phyloP scores from a whole-genome alignment of 257 asterid genomes.

The Orobanche coerulescens region DNA sequence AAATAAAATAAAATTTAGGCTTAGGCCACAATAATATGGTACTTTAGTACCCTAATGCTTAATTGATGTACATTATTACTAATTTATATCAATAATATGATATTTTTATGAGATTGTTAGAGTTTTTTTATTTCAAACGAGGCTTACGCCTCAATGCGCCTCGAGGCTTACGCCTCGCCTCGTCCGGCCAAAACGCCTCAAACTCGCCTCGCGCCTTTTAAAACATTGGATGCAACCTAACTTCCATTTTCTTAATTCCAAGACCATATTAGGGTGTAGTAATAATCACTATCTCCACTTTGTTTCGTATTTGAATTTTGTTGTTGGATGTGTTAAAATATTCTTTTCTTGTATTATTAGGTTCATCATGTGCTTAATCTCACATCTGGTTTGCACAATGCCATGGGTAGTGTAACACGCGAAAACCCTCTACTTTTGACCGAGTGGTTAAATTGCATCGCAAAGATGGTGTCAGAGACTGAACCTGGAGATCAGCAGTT shows the following conservation, averaged over 20 bases:
- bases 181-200: too few species aligned
- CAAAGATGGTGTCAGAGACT: conserved; percentile 54
- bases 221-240: too few species aligned
- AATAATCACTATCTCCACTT: conserved; percentile 11
- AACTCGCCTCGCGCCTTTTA: too few species aligned
- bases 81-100: too few species aligned
- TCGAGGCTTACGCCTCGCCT: too few species aligned
- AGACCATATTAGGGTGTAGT: conserved; percentile 4
- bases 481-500: conserved; percentile 71
- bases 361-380: conserved; percentile 98
- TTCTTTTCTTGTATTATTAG: conserved; percentile 30
- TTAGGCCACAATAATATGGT: too few species aligned
- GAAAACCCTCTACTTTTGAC: conserved; percentile 66
- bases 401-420: conserved; percentile 49
- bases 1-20: too few species aligned
- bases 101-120: too few species aligned
- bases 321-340: neutral
- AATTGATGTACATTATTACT: too few species aligned
- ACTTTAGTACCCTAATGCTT: too few species aligned
- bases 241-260: conserved; percentile 4
- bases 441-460: conserved; percentile 61
- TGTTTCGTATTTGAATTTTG: conserved; percentile 5
- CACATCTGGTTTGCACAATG: conserved; percentile 92
- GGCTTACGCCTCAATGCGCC: too few species aligned
- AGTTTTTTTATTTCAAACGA: too few species aligned